Percentiles rank a stretch among this genome's conserved stretches.
Conservation (phyloP, 1,284 basidiomycete genomes). For the Cryptococcus hybrid region DNA sequence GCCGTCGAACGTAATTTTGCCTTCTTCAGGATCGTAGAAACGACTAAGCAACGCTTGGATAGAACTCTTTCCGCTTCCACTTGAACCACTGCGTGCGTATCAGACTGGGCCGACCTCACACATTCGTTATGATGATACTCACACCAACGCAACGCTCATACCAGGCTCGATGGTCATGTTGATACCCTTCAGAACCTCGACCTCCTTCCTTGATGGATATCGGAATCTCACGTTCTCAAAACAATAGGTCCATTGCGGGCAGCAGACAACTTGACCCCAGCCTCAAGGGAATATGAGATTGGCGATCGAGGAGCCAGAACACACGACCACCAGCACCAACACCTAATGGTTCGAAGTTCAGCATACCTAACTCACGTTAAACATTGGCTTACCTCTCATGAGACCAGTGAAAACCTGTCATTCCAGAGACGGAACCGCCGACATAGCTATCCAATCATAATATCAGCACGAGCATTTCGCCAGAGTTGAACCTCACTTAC, state of each 20-base stretch:
- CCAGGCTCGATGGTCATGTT: conserved; percentile 74
- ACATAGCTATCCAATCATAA: not conserved
- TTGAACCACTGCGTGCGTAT: conserved; percentile 63
- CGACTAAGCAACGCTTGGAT: conserved; percentile 83
- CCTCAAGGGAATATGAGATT: conserved; percentile 62
- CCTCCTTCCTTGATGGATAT: conserved; percentile 78
- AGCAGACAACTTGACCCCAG: conserved; percentile 60
- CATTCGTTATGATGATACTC: conserved; percentile 43
- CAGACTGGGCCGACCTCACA: conserved; percentile 4
- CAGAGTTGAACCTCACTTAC: conserved; percentile 51
- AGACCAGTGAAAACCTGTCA: conserved; percentile 44
- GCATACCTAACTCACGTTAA: not conserved
- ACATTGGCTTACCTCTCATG: conserved; percentile 37
- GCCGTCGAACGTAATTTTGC: conserved; percentile 79
- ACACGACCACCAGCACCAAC: conserved; percentile 90
- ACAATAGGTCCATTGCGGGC: conserved; percentile 64
- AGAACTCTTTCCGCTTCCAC: conserved; percentile 88
- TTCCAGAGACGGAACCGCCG: not conserved
- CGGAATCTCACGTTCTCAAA: conserved; percentile 81
- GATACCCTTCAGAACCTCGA: conserved; percentile 74
- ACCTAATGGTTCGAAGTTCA: conserved; percentile 31
- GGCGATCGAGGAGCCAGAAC: conserved; percentile 85
- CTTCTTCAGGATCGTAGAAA: conserved; percentile 87
- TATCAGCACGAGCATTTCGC: conserved; percentile 33
- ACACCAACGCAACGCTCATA: conserved; percentile 89